A percentile compares a stretch with the other conserved stretches of the same genome.
Evolutionary conservation across 768 basidiomycete species (phyloP).

Genomic region (Amanita inopinata): DNA sequence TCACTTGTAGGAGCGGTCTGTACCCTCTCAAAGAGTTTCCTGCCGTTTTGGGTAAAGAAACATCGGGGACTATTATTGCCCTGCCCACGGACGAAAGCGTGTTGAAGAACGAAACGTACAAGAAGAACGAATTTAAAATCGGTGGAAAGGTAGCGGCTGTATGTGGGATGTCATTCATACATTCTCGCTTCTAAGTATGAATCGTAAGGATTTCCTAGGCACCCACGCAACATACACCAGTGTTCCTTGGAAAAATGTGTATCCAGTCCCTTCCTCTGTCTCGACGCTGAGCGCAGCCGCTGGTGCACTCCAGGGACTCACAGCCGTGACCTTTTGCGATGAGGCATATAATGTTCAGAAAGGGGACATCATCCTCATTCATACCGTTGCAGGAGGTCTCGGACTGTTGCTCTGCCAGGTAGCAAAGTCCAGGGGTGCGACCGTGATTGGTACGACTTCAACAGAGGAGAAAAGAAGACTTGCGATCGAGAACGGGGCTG

Average conservation of each 20-base stretch:
- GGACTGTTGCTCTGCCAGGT: slow-evolving; percentile 63
- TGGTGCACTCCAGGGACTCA: slow-evolving; percentile 64
- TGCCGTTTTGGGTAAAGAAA: slow-evolving; percentile 67
- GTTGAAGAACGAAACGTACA: slow-evolving; percentile 49
- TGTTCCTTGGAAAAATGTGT: slow-evolving; percentile 50
- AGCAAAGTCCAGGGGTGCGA: slow-evolving; percentile 66
- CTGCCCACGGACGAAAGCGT: slow-evolving; percentile 61
- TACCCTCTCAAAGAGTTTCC: slow-evolving; percentile 55
- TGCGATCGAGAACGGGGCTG: slow-evolving; percentile 71
- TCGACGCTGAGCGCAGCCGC: slow-evolving; percentile 59
- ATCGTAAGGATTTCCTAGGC: slow-evolving; percentile 33
- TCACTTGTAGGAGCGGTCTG: slow-evolving; percentile 40
- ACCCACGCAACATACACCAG: slow-evolving; percentile 67
- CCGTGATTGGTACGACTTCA: slow-evolving; percentile 90
- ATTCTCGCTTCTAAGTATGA: not conserved
- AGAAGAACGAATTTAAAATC: slow-evolving; percentile 51
- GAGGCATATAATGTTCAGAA: slow-evolving; percentile 81
- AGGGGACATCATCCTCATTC: slow-evolving; percentile 73
- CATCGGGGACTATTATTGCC: slow-evolving; percentile 63
- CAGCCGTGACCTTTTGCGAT: slow-evolving; percentile 65
- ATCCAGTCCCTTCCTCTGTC: slow-evolving; percentile 55
- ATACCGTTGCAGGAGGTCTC: slow-evolving; percentile 89
- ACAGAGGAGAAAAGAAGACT: slow-evolving; percentile 74
- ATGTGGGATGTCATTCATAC: slow-evolving; percentile 15
- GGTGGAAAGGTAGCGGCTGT: slow-evolving; percentile 74